phyloP scores from a whole-genome alignment of 2,329 filamentous ascomycete species.

The Pseudofabraea citricarpa region DNA sequence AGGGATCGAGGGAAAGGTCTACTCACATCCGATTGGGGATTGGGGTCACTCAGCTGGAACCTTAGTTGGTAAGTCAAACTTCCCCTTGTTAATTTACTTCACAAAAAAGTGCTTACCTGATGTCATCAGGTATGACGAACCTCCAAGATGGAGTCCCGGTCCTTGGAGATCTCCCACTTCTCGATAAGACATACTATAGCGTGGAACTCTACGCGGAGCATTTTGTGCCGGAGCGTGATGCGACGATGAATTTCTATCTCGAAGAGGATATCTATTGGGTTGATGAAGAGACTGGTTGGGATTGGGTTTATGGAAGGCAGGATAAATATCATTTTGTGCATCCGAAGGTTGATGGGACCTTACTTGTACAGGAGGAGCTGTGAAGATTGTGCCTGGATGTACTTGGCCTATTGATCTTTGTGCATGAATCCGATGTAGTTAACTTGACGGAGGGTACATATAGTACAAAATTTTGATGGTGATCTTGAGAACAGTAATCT shows the following conservation, averaged over 20 bases:
- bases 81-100: not conserved
- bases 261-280: constrained; percentile 47
- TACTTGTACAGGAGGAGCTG: not conserved
- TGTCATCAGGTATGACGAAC: constrained; percentile 40
- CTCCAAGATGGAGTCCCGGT: constrained; percentile 42
- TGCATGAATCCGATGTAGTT: no score
- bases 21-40: constrained; percentile 45
- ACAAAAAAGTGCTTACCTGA: not conserved
- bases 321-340: constrained; percentile 37
- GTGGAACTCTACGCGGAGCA: constrained; percentile 44
- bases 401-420: no score
- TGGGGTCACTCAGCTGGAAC: constrained; percentile 46
- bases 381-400: no score
- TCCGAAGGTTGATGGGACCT: not conserved
- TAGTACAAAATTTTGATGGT: no score
- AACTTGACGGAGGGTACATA: no score
- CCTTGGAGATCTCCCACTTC: constrained; percentile 39
- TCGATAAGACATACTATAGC: constrained; percentile 44
- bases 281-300: constrained; percentile 33
- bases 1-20: constrained; percentile 41
- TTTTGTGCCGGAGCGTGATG: constrained; percentile 39
- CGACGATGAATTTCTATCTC: constrained; percentile 39
- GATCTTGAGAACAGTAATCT: no score
- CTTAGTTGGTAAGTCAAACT: constrained; percentile 35
- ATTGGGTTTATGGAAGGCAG: constrained; percentile 45